phyloP scores from a whole-genome alignment of 805 yeast species.

The Priceomyces melissophilus region DNA sequence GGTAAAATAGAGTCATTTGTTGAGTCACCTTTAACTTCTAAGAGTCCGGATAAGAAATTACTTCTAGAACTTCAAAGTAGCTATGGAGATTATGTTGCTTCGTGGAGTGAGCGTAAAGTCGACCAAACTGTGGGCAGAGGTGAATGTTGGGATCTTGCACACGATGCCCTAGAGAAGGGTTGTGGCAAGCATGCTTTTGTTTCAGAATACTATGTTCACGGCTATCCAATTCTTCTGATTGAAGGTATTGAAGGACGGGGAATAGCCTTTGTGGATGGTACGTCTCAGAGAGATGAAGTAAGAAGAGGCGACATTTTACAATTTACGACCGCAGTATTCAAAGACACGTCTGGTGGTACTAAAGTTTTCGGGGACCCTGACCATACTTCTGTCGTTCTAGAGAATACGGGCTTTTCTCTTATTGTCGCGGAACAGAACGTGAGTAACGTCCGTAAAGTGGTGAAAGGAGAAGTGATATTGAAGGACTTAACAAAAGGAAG shows the following conservation, averaged over 20 bases:
- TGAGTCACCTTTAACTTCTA: constrained; percentile 41
- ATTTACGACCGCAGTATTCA: constrained; percentile 40
- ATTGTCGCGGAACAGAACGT: constrained; percentile 50
- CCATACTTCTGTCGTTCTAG: constrained; percentile 43
- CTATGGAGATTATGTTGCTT: constrained; percentile 52
- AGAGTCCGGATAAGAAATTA: constrained; percentile 27
- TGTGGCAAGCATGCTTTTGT: constrained; percentile 59
- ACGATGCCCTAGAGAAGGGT: constrained; percentile 49
- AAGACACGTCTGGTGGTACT: constrained; percentile 29
- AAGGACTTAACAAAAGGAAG: constrained; percentile 40
- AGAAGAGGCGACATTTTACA: constrained; percentile 58
- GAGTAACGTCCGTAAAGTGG: constrained; percentile 39
- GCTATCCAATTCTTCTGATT: constrained; percentile 36
- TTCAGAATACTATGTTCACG: constrained; percentile 46
- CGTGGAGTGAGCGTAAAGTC: constrained; percentile 49
- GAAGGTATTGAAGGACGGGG: constrained; percentile 16
- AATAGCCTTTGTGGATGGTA: constrained; percentile 11
- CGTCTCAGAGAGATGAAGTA: constrained; percentile 35
- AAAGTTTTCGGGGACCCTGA: constrained; percentile 50
- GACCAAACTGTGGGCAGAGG: constrained; percentile 53
- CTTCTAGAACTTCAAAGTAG: constrained; percentile 31
- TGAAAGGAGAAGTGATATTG: constrained; percentile 35
- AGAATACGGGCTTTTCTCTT: constrained; percentile 25
- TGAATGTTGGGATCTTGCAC: constrained; percentile 62
- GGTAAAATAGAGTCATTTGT: constrained; percentile 27